Percentiles rank a stretch among this genome's conserved stretches.
phyloP scores from a whole-genome alignment of 805 yeast genomes.

The Metschnikowia kofuensis region DNA sequence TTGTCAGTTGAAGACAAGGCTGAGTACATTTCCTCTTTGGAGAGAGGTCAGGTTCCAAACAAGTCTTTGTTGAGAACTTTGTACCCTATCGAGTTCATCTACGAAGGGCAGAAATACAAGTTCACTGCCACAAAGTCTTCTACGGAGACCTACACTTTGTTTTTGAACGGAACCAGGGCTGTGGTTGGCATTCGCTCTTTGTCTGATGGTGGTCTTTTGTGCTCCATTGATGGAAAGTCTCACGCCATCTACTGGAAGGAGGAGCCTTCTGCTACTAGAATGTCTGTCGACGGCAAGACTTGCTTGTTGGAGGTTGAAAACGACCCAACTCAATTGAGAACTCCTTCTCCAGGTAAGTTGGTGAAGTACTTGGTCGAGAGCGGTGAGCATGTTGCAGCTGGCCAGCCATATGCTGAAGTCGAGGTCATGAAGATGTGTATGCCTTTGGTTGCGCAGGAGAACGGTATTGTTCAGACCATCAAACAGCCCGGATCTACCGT shows the following conservation, averaged over 20 bases:
- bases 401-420: conserved; percentile 96
- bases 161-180: conserved; percentile 88
- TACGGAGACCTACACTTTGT: conserved; percentile 77
- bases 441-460: conserved; percentile 93
- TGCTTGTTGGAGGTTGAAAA: conserved; percentile 92
- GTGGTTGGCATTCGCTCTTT: conserved; percentile 85
- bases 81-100: conserved; percentile 91
- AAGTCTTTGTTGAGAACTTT: conserved; percentile 79
- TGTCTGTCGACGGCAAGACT: conserved; percentile 93
- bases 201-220: conserved; percentile 90
- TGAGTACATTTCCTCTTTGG: conserved; percentile 73
- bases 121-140: conserved; percentile 96
- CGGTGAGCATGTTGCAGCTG: conserved; percentile 89
- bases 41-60: conserved; percentile 93
- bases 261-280: conserved; percentile 91
- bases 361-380: conserved; percentile 90
- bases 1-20: conserved; percentile 66
- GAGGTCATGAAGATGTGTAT: conserved; percentile 99
- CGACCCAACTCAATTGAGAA: conserved; percentile 97
- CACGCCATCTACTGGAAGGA: conserved; percentile 98
- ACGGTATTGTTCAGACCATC: conserved; percentile 86
- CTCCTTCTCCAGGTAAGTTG: conserved; percentile 98
- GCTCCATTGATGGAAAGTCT: conserved; percentile 86
- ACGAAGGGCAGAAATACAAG: conserved; percentile 89
- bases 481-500: conserved; percentile 99